Evolutionary conservation across 2,329 filamentous ascomycete genomes (phyloP).

Genomic region (Metarhizium album): DNA sequence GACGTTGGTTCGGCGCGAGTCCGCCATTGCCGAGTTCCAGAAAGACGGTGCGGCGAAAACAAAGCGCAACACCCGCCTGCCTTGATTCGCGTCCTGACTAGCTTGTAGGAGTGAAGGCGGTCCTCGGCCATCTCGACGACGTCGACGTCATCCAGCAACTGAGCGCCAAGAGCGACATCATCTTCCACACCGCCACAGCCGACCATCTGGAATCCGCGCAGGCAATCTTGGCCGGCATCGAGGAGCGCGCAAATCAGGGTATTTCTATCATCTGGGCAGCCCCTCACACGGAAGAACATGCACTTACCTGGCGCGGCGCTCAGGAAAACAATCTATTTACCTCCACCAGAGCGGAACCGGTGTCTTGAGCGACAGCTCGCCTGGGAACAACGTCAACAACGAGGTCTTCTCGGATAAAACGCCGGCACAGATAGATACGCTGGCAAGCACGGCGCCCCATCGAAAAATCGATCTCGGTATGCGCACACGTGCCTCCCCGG

Average conservation of each 20-base stretch:
- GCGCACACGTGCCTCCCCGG: no score
- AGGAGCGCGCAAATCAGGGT: slow-evolving; percentile 1
- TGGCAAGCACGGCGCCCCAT: neutral
- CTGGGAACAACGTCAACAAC: slow-evolving; percentile 1
- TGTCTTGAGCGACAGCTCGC: neutral
- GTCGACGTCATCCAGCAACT: neutral
- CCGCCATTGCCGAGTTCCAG: neutral
- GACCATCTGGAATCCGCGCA: neutral
- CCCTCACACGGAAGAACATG: neutral
- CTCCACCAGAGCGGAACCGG: neutral
- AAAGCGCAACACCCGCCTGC: neutral
- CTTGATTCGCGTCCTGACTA: neutral
- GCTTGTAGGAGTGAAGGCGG: neutral
- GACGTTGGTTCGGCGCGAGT: neutral
- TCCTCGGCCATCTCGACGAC: neutral
- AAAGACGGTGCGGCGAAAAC: neutral
- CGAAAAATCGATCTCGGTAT: slow-evolving; percentile 1
- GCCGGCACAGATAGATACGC: neutral
- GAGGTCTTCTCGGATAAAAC: neutral
- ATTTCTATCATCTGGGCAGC: neutral
- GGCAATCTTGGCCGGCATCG: neutral
- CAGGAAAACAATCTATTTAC: slow-evolving; percentile 1
- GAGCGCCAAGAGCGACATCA: neutral
- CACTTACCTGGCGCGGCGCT: neutral
- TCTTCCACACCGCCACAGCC: neutral